Evolutionary conservation across 805 yeast species (phyloP).

Genomic region (Wickerhamiella hasegawae): DNA sequence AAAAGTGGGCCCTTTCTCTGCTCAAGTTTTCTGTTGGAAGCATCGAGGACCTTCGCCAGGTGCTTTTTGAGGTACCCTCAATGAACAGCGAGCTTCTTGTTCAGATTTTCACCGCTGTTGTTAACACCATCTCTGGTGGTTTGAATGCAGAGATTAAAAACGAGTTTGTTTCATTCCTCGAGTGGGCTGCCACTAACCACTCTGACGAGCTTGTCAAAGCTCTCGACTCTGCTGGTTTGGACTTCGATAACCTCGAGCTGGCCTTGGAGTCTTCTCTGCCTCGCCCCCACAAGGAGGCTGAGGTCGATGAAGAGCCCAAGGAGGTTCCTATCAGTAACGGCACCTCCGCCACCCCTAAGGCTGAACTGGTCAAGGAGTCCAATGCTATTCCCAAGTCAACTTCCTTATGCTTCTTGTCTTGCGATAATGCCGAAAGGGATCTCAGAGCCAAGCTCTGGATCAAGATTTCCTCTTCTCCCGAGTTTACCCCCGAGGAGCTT

Average conservation of each 20-base stretch:
- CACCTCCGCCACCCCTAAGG: background rate
- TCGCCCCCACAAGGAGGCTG: slow-evolving; percentile 8
- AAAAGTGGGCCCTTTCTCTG: slow-evolving; percentile 29
- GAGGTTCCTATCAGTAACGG: background rate
- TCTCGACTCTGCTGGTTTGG: slow-evolving; percentile 2
- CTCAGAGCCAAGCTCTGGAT: slow-evolving; percentile 14
- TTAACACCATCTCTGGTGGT: background rate
- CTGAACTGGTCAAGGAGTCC: background rate
- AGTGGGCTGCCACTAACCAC: slow-evolving; percentile 24
- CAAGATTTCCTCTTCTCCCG: slow-evolving; percentile 7
- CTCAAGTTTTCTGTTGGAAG: slow-evolving; percentile 7
- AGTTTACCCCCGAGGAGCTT: slow-evolving; percentile 7
- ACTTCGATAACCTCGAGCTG: slow-evolving; percentile 41
- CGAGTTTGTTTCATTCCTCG: slow-evolving; percentile 25
- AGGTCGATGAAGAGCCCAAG: background rate
- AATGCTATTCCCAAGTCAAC: slow-evolving; percentile 4
- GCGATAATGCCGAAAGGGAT: slow-evolving; percentile 3
- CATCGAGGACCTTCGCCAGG: background rate
- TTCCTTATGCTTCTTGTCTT: slow-evolving; percentile 8
- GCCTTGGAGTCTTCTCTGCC: slow-evolving; percentile 46
- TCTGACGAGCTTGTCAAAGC: slow-evolving; percentile 15
- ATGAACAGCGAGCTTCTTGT: background rate
- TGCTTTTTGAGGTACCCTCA: background rate
- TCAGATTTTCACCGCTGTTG: background rate
- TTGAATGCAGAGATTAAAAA: slow-evolving; percentile 16